Base-by-base conservation (phyloP, 2,329 filamentous ascomycete genomes). In the Trichoderma polysporum region DNA sequence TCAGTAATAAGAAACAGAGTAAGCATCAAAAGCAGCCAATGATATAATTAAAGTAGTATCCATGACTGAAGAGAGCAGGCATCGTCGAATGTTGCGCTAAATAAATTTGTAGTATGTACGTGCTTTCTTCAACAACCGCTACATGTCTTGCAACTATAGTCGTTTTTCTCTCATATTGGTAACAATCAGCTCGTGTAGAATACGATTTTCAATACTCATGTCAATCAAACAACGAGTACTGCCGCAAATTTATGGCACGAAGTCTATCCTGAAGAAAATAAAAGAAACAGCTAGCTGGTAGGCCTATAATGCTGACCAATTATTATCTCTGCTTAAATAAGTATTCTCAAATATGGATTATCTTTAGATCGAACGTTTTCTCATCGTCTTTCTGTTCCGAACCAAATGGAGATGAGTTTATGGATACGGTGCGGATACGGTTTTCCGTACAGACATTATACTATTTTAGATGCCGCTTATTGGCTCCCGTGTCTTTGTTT, bases 381-480 rank as follows among this genome's bases (percentile, higher is more conserved):
- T 4, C 25, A n/a, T 6, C 6, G 12, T 37, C 27, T 15, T 19
- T 22, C 39, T 39, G 7, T 9, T 39, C 17, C 19, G 12, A n/a
- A 50, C 9, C 6, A 17, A 3, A 17, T 6, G 17, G 9, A n/a
- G 19, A 8, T 19, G 13, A 1, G 19, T 27, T 8, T 13, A 7
- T 25, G 59, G 59, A 62, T 53, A 62, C 35, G 33, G 59, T 41
- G 25, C 25, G 59, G 59, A 62, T 39, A 62, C 47, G 59, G 59
- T 22, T 45, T 17, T 45, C 22, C 41, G 12, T 62, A 31, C 25
- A 47, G 47, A 52, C 37, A 52, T 10, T 13, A 4, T 27, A 4
- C 7, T 35, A 3, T 9, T 35, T 35, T 12, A 12, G 9, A 35
- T 35, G 31, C 12, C 39, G n/a, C 17, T 31, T 45, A 41, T 47